A percentile compares a stretch with the other conserved stretches of the same genome.
phyloP scores from a whole-genome alignment of 176 grass and related monocot genomes.

The Cymbopogon citratus region DNA sequence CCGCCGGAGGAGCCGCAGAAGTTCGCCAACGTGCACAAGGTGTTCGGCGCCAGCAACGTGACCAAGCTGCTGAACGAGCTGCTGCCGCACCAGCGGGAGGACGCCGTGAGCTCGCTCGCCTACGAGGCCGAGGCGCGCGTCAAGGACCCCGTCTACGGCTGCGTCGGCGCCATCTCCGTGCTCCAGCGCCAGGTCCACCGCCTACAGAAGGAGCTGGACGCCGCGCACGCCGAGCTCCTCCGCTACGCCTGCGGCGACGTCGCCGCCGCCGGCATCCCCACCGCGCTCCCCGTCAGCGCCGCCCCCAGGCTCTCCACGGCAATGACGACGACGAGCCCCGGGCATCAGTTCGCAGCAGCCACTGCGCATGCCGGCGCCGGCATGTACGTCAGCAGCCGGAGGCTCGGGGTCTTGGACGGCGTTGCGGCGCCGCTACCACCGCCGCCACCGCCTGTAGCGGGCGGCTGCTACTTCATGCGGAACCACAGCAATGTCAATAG shows the following conservation, averaged over 20 bases:
- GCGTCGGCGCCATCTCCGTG: constrained; percentile 76
- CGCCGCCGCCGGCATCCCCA: constrained; percentile 26
- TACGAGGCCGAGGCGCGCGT: constrained; percentile 83
- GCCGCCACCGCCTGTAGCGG: background rate
- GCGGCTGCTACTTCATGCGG: constrained; percentile 43
- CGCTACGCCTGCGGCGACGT: constrained; percentile 63
- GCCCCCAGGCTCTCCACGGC: constrained; percentile 26
- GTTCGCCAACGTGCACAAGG: constrained; percentile 78
- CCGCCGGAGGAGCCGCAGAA: constrained; percentile 78
- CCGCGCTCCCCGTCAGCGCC: constrained; percentile 36
- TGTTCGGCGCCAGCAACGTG: constrained; percentile 78
- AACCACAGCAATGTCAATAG: background rate
- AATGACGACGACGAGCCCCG: constrained; percentile 37
- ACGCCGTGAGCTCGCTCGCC: constrained; percentile 73
- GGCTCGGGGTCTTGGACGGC: constrained; percentile 27
- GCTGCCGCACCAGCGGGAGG: constrained; percentile 66
- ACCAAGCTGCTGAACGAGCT: constrained; percentile 81
- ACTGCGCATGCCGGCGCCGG: background rate
- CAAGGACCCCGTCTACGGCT: constrained; percentile 74
- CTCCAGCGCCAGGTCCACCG: constrained; percentile 74
- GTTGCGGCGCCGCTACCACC: constrained; percentile 5
- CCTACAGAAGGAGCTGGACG: constrained; percentile 79
- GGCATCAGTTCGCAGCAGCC: background rate
- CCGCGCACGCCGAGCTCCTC: constrained; percentile 64
- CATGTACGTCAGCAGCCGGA: constrained; percentile 43